These are phyloP conservation scores for Pittosporum tobira DNA, from an alignment of 129 eudicot species.

Conservation along the genomic window DNA sequence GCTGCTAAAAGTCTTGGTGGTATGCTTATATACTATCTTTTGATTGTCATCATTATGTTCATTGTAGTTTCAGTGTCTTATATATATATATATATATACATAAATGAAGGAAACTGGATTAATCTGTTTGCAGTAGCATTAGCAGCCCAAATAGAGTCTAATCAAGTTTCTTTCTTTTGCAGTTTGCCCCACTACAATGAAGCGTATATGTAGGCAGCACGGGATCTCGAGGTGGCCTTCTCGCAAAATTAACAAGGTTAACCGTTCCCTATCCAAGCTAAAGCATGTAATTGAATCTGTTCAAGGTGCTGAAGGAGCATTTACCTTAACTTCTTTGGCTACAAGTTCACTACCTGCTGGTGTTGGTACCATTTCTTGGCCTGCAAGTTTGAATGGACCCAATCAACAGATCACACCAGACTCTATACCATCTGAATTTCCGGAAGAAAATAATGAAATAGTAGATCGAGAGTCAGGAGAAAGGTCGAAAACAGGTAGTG, in stretches of 20 bases:
- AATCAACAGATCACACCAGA: conserved; percentile 47
- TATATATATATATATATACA: neutral
- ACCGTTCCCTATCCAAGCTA: conserved; percentile 77
- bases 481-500: conserved; percentile 41
- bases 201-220: conserved; percentile 94
- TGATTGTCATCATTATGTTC: neutral
- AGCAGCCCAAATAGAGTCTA: neutral
- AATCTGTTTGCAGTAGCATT: neutral
- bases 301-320: conserved; percentile 87
- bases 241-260: conserved; percentile 90
- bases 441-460: conserved; percentile 29
- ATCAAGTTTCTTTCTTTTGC: conserved; percentile 26
- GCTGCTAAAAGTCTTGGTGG: conserved; percentile 96
- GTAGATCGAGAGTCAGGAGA: conserved; percentile 16
- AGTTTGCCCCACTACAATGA: conserved; percentile 98
- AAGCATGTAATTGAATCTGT: conserved; percentile 94
- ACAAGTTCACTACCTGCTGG: conserved; percentile 46
- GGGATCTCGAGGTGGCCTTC: conserved; percentile 98
- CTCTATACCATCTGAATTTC: conserved; percentile 38
- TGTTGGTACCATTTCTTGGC: conserved; percentile 66
- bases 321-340: conserved; percentile 61
- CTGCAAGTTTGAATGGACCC: conserved; percentile 44
- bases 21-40: conserved; percentile 21
- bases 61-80: conserved; percentile 2
- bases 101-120: neutral